Conservation (phyloP, 129 eudicot genomes). For the Flaveria ramosissima region DNA sequence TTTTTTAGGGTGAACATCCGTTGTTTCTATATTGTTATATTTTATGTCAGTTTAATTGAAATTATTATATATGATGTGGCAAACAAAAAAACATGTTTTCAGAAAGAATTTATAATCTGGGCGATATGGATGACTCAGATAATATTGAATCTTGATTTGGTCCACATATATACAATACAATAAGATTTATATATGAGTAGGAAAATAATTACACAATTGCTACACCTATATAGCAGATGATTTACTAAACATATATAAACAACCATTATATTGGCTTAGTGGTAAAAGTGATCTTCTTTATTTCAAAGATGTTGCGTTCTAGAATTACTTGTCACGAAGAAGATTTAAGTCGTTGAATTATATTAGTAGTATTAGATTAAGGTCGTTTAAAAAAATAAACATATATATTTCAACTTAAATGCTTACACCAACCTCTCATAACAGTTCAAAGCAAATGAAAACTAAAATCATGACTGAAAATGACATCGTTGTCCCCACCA, state of each 20-base stretch:
- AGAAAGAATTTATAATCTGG: slow-evolving; percentile 24
- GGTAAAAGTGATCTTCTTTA: too few species aligned
- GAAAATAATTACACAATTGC: slow-evolving; percentile 34
- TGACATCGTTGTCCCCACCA: slow-evolving; percentile 34
- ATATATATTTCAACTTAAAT: slow-evolving; percentile 25
- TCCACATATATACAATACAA: slow-evolving; percentile 21
- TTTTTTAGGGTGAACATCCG: too few species aligned
- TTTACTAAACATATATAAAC: slow-evolving; percentile 21
- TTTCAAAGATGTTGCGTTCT: too few species aligned
- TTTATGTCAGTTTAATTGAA: too few species aligned
- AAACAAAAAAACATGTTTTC: not conserved
- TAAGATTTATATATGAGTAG: slow-evolving; percentile 34
- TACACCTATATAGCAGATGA: slow-evolving; percentile 27
- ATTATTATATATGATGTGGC: too few species aligned
- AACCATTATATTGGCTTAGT: too few species aligned
- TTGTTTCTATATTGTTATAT: not conserved
- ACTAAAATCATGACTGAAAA: slow-evolving; percentile 26
- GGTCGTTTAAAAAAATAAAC: too few species aligned
- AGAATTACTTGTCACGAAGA: too few species aligned
- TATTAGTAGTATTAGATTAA: too few species aligned
- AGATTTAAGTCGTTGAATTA: too few species aligned
- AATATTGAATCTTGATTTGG: slow-evolving; percentile 29
- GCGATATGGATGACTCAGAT: slow-evolving; percentile 24
- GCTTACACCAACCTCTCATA: slow-evolving; percentile 34
- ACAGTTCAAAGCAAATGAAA: not conserved